These are phyloP conservation scores for Alloascoidea africana DNA, from an alignment of 805 yeast genomes.

Conservation along the genomic window DNA sequence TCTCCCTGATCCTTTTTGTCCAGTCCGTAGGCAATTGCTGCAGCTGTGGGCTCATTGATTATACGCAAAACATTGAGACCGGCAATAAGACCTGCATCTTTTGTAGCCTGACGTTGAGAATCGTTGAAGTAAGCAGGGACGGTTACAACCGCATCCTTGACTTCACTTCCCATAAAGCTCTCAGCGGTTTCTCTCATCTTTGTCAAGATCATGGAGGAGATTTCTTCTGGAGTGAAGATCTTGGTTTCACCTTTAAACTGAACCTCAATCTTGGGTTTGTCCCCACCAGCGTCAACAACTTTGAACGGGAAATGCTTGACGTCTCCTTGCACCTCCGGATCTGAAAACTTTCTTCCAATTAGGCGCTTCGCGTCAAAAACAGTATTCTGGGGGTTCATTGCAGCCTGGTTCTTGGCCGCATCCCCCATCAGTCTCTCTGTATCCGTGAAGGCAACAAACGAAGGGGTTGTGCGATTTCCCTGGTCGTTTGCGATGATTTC, in stretches of 20 bases:
- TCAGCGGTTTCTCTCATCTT: slow-evolving; percentile 95
- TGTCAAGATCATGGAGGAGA: slow-evolving; percentile 80
- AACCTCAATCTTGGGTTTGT: slow-evolving; percentile 82
- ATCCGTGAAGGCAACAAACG: slow-evolving; percentile 93
- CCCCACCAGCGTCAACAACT: slow-evolving; percentile 59
- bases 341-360: slow-evolving; percentile 72
- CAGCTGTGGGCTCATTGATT: slow-evolving; percentile 96
- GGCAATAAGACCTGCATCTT: slow-evolving; percentile 94
- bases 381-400: slow-evolving; percentile 88
- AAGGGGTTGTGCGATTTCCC: slow-evolving; percentile 97
- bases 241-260: slow-evolving; percentile 81
- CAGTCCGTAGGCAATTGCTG: slow-evolving; percentile 97
- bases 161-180: slow-evolving; percentile 70
- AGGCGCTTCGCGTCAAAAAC: slow-evolving; percentile 93
- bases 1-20: slow-evolving; percentile 50
- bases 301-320: slow-evolving; percentile 83
- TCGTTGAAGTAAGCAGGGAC: slow-evolving; percentile 97
- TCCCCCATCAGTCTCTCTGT: slow-evolving; percentile 92
- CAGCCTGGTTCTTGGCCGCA: slow-evolving; percentile 97
- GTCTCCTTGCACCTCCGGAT: slow-evolving; percentile 66
- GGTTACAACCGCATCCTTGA: slow-evolving; percentile 86
- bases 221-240: slow-evolving; percentile 85
- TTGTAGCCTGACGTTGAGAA: slow-evolving; percentile 96
- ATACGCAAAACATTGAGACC: slow-evolving; percentile 91
- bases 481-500: slow-evolving; percentile 95